Evolutionary conservation across 768 basidiomycete species (phyloP).

Genomic region (Amanita subjunquillea): DNA sequence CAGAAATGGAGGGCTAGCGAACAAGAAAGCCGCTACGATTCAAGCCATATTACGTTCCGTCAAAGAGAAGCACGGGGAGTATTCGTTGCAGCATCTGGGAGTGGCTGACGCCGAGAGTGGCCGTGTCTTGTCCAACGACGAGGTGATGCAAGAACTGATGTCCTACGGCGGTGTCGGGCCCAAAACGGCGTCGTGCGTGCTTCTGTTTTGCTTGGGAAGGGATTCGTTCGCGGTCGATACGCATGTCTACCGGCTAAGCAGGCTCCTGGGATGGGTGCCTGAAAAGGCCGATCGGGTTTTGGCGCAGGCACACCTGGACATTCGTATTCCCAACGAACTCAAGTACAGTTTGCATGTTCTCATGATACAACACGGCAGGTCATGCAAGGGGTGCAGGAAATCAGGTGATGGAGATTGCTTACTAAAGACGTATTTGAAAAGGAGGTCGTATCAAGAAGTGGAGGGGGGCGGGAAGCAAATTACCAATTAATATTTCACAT

Average conservation of each 20-base stretch:
- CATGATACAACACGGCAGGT: conserved; percentile 47
- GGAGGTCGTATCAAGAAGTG: conserved; percentile 1
- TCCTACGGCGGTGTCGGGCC: conserved; percentile 50
- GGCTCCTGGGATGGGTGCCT: conserved; percentile 42
- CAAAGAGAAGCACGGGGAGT: conserved; percentile 35
- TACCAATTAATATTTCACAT: background rate
- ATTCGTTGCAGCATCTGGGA: conserved; percentile 49
- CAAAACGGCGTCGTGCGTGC: conserved; percentile 54
- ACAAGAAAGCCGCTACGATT: conserved; percentile 47
- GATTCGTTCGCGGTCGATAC: conserved; percentile 58
- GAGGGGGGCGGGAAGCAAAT: background rate
- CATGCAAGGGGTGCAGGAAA: conserved; percentile 43
- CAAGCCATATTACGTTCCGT: conserved; percentile 35
- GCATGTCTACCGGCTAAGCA: conserved; percentile 46
- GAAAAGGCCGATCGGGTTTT: conserved; percentile 34
- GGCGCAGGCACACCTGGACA: conserved; percentile 48
- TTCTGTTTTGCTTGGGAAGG: conserved; percentile 51
- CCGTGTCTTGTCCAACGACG: conserved; percentile 26
- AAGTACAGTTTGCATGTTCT: conserved; percentile 50
- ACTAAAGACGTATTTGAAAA: conserved; percentile 21
- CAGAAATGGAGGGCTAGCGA: conserved; percentile 45
- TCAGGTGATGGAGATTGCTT: conserved; percentile 17
- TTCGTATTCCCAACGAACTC: conserved; percentile 36
- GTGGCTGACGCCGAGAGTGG: conserved; percentile 11
- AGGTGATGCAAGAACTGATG: conserved; percentile 47